Conservation (phyloP, 345 rosid species). For the Microcos paniculata region DNA sequence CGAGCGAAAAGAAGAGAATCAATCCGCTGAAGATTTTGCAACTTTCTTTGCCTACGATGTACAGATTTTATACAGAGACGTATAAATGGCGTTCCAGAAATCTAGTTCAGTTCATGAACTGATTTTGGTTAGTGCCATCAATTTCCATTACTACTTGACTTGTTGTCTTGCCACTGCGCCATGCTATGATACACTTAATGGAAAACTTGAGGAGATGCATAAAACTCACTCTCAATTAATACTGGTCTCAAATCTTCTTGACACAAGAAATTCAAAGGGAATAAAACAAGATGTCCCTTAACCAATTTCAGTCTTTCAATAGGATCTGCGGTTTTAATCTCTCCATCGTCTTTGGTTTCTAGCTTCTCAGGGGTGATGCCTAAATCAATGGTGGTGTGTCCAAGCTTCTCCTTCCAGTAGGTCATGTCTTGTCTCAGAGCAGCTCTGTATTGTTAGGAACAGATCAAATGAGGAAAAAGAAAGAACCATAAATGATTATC, state of each 20-base stretch:
- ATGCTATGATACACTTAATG: constrained; percentile 26
- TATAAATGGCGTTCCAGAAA: too few species aligned
- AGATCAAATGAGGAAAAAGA: neutral
- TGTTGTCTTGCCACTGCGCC: neutral
- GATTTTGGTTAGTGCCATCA: too few species aligned
- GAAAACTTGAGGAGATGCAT: constrained; percentile 80
- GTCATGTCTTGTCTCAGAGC: constrained; percentile 58
- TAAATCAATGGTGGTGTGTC: constrained; percentile 74
- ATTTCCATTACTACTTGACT: neutral
- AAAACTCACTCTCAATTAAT: constrained; percentile 80
- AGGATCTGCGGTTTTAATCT: constrained; percentile 31
- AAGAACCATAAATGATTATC: neutral
- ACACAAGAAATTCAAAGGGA: constrained; percentile 84
- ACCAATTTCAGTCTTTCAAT: constrained; percentile 51
- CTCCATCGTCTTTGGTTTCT: constrained; percentile 31
- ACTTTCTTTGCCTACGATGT: neutral
- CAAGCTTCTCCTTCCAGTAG: constrained; percentile 62
- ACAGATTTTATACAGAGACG: neutral
- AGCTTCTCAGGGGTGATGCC: constrained; percentile 73
- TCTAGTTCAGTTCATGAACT: too few species aligned
- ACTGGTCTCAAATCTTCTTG: constrained; percentile 77
- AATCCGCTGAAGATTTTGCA: neutral
- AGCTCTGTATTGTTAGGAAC: constrained; percentile 40
- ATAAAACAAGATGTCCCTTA: constrained; percentile 72
- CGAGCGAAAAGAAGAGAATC: neutral